These are phyloP conservation scores for Haematococcus lacustris DNA, from an alignment of 139 green algal species.

Conservation along the genomic window DNA sequence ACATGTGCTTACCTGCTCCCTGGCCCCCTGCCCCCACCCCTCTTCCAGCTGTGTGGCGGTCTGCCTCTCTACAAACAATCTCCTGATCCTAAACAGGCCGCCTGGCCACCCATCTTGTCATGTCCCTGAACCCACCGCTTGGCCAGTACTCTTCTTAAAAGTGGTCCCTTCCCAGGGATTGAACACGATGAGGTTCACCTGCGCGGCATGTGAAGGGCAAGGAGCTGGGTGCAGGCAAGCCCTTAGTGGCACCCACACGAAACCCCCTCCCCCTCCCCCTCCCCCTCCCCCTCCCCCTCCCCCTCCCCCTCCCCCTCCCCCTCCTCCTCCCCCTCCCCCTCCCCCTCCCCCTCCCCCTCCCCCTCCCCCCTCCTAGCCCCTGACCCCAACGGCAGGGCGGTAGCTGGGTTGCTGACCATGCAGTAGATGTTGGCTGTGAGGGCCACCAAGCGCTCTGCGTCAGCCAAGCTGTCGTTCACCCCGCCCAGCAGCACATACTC, in stretches of 20 bases:
- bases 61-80: no score
- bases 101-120: no score
- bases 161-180: background rate
- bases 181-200: constrained; percentile 1
- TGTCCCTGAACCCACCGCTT: background rate
- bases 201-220: background rate
- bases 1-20: no score
- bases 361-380: background rate
- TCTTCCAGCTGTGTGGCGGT: no score
- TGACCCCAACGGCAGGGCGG: constrained; percentile 48
- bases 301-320: background rate
- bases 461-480: constrained; percentile 72
- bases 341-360: background rate
- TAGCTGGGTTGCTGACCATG: constrained; percentile 46
- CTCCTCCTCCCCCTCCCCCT: background rate
- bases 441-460: constrained; percentile 8
- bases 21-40: no score
- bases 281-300: background rate
- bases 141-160: background rate
- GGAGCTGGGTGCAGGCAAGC: background rate
- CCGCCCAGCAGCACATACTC: constrained; percentile 85
- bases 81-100: no score
- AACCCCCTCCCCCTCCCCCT: background rate
- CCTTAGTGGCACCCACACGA: background rate
- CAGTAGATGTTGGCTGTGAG: constrained; percentile 39